Percentiles rank a stretch among this genome's conserved stretches.
Evolutionary conservation across 768 basidiomycete genomes (phyloP).

Genomic region (Tephrocybe rancida): DNA sequence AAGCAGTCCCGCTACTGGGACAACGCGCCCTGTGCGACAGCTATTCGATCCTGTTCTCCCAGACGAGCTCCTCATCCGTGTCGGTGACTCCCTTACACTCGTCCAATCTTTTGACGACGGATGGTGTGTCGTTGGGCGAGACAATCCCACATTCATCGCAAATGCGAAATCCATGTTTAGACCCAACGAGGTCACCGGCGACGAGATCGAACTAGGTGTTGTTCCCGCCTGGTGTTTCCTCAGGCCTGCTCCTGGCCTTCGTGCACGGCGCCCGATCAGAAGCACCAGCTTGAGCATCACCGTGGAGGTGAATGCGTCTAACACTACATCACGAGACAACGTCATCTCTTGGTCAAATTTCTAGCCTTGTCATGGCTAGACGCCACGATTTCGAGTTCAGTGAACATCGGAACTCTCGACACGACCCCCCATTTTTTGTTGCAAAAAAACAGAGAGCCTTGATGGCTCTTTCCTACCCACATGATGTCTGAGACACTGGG

Average conservation of each 20-base stretch:
- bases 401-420: no score
- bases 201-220: constrained; percentile 65
- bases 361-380: constrained; percentile 21
- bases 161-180: constrained; percentile 44
- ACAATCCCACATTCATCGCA: constrained; percentile 33
- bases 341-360: constrained; percentile 78
- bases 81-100: constrained; percentile 63
- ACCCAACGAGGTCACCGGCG: constrained; percentile 25
- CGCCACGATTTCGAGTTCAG: no score
- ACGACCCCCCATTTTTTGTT: no score
- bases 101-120: constrained; percentile 77
- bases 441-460: no score
- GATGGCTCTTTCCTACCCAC: no score
- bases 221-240: constrained; percentile 81
- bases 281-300: constrained; percentile 65
- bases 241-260: constrained; percentile 60
- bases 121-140: constrained; percentile 75
- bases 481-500: no score
- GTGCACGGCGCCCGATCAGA: constrained; percentile 66
- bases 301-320: constrained; percentile 49
- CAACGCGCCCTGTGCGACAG: constrained; percentile 60
- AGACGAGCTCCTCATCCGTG: constrained; percentile 64
- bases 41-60: constrained; percentile 70
- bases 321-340: constrained; percentile 44
- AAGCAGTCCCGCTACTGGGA: constrained; percentile 28